phyloP scores from a whole-genome alignment of 441 rosid species.

The Iberis amara region DNA sequence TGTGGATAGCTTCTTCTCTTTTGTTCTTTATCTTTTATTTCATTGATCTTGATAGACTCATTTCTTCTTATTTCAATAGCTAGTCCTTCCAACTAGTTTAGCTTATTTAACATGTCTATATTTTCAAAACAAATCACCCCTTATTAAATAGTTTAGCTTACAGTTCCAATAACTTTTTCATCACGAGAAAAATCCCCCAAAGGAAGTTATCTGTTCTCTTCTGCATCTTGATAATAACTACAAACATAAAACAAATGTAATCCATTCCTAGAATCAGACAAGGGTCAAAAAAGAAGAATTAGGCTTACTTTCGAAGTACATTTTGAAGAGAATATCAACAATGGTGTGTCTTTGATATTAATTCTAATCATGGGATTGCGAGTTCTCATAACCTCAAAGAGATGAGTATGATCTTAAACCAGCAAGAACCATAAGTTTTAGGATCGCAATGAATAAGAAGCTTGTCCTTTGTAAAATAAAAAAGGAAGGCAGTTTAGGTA shows the following conservation, averaged over 20 bases:
- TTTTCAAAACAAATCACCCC: too few species aligned
- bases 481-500: conserved; percentile 22
- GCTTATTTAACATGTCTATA: conserved; percentile 16
- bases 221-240: conserved; percentile 29
- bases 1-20: too few species aligned
- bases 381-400: conserved; percentile 39
- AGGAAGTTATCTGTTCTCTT: conserved; percentile 27
- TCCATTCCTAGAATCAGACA: background rate
- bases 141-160: conserved; percentile 12
- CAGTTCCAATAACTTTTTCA: conserved; percentile 15
- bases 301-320: conserved; percentile 43
- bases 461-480: conserved; percentile 1
- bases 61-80: too few species aligned
- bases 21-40: too few species aligned
- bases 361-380: conserved; percentile 43
- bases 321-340: conserved; percentile 62
- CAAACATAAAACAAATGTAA: background rate
- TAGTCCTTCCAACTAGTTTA: too few species aligned
- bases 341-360: conserved; percentile 42
- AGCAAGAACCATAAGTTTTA: conserved; percentile 22
- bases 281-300: background rate
- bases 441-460: conserved; percentile 8
- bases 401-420: conserved; percentile 35
- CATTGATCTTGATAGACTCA: too few species aligned
- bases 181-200: conserved; percentile 26